Percentiles rank a stretch among this genome's conserved stretches.
Conservation (phyloP, 129 eudicot species). For the Chrysanthemum makinoi region DNA sequence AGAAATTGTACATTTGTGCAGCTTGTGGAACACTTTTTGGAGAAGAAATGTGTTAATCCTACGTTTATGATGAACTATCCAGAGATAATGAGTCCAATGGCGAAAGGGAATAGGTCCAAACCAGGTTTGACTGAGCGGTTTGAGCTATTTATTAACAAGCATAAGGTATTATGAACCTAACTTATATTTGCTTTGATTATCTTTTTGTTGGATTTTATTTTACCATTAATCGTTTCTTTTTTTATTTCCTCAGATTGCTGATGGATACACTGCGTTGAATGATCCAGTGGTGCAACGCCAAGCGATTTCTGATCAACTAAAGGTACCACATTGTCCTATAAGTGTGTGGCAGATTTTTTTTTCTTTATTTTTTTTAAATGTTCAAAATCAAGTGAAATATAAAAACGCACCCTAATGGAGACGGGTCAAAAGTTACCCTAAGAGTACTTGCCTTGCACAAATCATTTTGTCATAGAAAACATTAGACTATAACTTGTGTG, state of each 20-base stretch:
- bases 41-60: slow-evolving; percentile 85
- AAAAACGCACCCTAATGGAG: no score
- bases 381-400: no score
- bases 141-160: slow-evolving; percentile 90
- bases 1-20: background rate
- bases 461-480: no score
- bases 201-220: background rate
- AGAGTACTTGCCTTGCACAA: no score
- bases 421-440: no score
- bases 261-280: slow-evolving; percentile 90
- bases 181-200: background rate
- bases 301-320: slow-evolving; percentile 89
- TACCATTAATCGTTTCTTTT: background rate
- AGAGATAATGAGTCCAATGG: slow-evolving; percentile 95
- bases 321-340: slow-evolving; percentile 39
- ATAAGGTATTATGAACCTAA: slow-evolving; percentile 49
- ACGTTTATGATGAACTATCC: slow-evolving; percentile 88
- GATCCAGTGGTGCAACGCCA: slow-evolving; percentile 97
- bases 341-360: background rate
- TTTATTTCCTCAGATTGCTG: slow-evolving; percentile 55
- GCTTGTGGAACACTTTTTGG: slow-evolving; percentile 33
- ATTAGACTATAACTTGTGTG: no score
- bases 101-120: slow-evolving; percentile 91
- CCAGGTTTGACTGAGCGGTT: slow-evolving; percentile 87
- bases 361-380: no score